These are phyloP conservation scores for Durio zibethinus DNA, from an alignment of 345 rosid species.

Conservation along the genomic window DNA sequence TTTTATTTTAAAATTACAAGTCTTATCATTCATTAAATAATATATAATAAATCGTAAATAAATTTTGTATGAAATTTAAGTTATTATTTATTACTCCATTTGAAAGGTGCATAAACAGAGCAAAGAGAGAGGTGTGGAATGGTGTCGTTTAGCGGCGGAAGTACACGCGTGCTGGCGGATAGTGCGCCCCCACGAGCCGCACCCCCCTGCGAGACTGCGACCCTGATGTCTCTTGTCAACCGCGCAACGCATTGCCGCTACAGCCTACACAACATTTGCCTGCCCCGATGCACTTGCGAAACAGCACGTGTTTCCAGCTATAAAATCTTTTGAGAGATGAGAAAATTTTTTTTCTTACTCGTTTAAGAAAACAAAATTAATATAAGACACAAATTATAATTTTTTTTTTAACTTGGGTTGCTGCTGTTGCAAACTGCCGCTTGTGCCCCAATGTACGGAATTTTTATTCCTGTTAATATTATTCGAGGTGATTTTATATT, in stretches of 20 bases:
- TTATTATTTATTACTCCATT: too few species aligned
- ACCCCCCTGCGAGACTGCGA: constrained; percentile 12
- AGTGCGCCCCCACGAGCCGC: constrained; percentile 45
- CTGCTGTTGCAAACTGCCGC: background rate
- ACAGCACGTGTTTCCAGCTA: constrained; percentile 40
- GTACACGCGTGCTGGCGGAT: constrained; percentile 33
- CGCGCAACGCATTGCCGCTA: constrained; percentile 37
- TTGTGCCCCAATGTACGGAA: constrained; percentile 6
- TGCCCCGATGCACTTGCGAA: constrained; percentile 32
- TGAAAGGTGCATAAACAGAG: background rate
- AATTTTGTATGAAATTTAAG: too few species aligned
- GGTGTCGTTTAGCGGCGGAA: constrained; percentile 29
- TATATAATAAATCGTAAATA: too few species aligned
- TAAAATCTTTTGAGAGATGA: background rate
- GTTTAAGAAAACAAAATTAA: background rate
- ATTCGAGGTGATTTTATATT: constrained; percentile 5
- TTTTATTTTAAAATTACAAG: too few species aligned
- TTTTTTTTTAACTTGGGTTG: background rate
- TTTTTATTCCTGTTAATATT: background rate
- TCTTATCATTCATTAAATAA: too few species aligned
- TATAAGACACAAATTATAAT: too few species aligned
- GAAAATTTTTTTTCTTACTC: background rate
- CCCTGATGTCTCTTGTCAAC: constrained; percentile 67
- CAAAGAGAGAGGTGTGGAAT: background rate
- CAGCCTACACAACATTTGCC: constrained; percentile 20